Evolutionary conservation across 1,284 basidiomycete genomes (phyloP).

Genomic region (Ustilago vetiveriae): DNA sequence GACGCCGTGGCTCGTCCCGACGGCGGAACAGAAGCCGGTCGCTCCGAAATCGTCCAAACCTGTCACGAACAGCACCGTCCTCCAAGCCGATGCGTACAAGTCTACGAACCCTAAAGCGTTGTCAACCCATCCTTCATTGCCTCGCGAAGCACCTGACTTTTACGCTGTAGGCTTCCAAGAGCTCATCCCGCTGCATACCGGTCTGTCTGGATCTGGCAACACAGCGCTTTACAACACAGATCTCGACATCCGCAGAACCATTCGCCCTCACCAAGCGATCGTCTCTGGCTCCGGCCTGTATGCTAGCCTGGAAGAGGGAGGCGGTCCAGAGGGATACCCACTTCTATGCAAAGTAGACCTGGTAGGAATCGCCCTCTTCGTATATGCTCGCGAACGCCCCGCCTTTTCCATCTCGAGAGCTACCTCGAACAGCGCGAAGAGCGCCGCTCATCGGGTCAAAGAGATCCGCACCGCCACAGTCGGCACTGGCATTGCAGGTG

Average conservation of each 20-base stretch:
- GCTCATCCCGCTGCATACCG: conserved; percentile 75
- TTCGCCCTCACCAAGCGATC: conserved; percentile 65
- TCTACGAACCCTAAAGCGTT: conserved; percentile 38
- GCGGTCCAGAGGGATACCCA: conserved; percentile 63
- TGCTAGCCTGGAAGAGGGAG: conserved; percentile 56
- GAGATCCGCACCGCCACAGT: conserved; percentile 62
- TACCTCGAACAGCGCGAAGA: conserved; percentile 78
- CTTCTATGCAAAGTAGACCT: conserved; percentile 54
- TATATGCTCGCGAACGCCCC: conserved; percentile 78
- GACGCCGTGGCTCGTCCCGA: conserved; percentile 64
- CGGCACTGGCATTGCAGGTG: conserved; percentile 62
- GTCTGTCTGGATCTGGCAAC: conserved; percentile 69
- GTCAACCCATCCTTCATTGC: conserved; percentile 35
- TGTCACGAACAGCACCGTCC: conserved; percentile 27
- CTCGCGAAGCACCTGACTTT: conserved; percentile 72
- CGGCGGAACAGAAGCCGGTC: conserved; percentile 68
- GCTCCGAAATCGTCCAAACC: conserved; percentile 25
- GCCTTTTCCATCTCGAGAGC: conserved; percentile 70
- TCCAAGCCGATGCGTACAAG: conserved; percentile 31
- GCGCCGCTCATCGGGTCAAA: conserved; percentile 66
- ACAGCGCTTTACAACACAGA: conserved; percentile 73
- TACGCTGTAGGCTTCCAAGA: conserved; percentile 90
- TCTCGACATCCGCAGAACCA: conserved; percentile 69
- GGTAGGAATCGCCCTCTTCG: conserved; percentile 69
- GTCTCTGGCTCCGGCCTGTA: conserved; percentile 58